Percentiles rank a stretch among this genome's conserved stretches.
These are phyloP conservation scores for Solanum paucissectum DNA, from an alignment of 257 asterid species.

Conservation along the genomic window DNA sequence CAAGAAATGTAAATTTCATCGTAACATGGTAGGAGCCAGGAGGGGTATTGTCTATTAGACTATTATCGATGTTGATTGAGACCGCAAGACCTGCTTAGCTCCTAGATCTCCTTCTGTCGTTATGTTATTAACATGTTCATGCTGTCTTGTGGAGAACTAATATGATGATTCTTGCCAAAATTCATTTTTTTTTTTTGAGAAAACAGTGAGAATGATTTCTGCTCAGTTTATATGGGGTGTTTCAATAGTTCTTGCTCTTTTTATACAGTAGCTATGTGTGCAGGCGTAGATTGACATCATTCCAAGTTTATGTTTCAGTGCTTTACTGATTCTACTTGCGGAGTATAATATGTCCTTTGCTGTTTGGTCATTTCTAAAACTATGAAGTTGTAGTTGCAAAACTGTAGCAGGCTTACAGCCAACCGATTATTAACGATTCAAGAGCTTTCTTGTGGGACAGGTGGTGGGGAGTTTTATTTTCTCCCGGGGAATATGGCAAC, in stretches of 20 bases:
- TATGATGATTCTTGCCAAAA: background rate
- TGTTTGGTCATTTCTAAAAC: background rate
- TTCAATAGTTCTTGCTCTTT: background rate
- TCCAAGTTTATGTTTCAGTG: background rate
- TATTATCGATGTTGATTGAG: background rate
- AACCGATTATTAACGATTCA: conserved; percentile 1
- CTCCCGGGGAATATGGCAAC: conserved; percentile 21
- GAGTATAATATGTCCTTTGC: background rate
- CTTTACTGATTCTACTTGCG: background rate
- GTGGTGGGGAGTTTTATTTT: conserved; percentile 18
- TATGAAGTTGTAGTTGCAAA: background rate
- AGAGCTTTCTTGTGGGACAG: conserved; percentile 26
- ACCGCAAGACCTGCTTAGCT: background rate
- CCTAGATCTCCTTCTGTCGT: background rate
- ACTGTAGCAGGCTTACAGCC: background rate
- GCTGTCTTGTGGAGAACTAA: background rate
- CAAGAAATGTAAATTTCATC: background rate
- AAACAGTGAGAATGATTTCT: background rate
- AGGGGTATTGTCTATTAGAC: background rate
- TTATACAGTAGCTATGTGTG: background rate
- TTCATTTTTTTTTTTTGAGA: background rate
- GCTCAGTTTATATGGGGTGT: background rate
- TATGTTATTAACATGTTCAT: background rate
- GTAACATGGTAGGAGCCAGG: background rate
- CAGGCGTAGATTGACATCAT: background rate